These are phyloP conservation scores for Trypanosoma boissoni DNA, from an alignment of 208 protist genomes.

Conservation along the genomic window DNA sequence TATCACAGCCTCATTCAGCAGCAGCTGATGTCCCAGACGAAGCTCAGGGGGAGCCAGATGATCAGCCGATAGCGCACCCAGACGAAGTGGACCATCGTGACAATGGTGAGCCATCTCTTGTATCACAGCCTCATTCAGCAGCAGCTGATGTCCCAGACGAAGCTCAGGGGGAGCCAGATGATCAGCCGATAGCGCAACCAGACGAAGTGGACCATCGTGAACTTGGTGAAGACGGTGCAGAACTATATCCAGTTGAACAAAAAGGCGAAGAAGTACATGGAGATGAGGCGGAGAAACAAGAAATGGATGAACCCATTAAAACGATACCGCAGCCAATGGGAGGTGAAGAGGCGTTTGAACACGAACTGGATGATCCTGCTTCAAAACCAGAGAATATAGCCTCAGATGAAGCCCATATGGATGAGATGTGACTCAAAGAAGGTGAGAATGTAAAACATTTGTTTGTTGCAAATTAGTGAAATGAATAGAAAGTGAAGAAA, in stretches of 20 bases:
- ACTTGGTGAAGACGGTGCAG: no score
- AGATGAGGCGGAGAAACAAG: neutral
- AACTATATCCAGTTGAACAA: no score
- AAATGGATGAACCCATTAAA: constrained; percentile 18
- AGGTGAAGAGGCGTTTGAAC: neutral
- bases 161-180: no score
- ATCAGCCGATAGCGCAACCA: neutral
- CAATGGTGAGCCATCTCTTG: no score
- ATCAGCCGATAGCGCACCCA: neutral
- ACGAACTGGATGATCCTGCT: neutral
- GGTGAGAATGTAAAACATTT: neutral
- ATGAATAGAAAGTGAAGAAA: constrained; percentile 1
- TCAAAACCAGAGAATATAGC: neutral
- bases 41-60: constrained; percentile 1
- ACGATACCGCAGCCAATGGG: constrained; percentile 2
- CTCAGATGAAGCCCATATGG: neutral
- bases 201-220: neutral
- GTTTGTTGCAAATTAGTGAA: neutral
- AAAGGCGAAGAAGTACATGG: no score
- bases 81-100: no score
- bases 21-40: no score
- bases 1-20: no score
- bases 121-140: no score
- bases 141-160: no score
- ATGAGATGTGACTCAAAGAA: neutral